Evolutionary conservation across 148 eudicot genomes (phyloP), one percentile per base, ranked within the genome.

Genomic region (Camellia lanceoleosa): DNA sequence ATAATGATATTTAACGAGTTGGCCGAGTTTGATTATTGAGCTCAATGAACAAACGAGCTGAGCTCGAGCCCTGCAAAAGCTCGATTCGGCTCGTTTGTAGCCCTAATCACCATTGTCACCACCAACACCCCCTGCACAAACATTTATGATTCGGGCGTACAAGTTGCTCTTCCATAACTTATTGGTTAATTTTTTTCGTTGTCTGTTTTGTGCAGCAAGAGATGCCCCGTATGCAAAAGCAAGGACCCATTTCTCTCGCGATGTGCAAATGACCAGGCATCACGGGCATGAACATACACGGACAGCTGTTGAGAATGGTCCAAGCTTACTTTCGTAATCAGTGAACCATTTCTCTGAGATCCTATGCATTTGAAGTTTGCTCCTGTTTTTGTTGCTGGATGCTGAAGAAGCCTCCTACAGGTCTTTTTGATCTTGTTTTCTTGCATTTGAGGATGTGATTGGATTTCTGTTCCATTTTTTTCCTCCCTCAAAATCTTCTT

Each of bases 181-280:
- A 47, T 30, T 30, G 38, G 38, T 30, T 30, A n/a, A 19, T 47
- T 4, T 5, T n/a, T 49, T 20, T 46, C 15, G 14, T 73, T 70
- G 20, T 46, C 23, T 15, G 6, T 67, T 76, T 13, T 79, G 30
- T 64, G 78, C 94, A 96, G 99, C 95, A 76, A 90, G 94, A 78
- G 97, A 90, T 58, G 99, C 99, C 59, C 98, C 99, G n/a, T 96
- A 96, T 77, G 99, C 99, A 74, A 96, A 96, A 87, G 87, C 84
- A 69, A 82, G 98, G 46, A 96, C 99, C 30, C 93, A 93, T 3
- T 91, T 89, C 77, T 89, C 91, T 14, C 94, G 91, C 0, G 97
- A 93, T 73, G 91, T 96, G 30, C 98, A 96, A 86, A 89, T 96
- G 97, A 85, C 90, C 2, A 82, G 89, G 83, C 90, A 90, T 83